Evolutionary conservation across 2,329 filamentous ascomycete species (phyloP), one percentile per base, ranked within the genome.

Genomic region (Ramularia collo-cygni): DNA sequence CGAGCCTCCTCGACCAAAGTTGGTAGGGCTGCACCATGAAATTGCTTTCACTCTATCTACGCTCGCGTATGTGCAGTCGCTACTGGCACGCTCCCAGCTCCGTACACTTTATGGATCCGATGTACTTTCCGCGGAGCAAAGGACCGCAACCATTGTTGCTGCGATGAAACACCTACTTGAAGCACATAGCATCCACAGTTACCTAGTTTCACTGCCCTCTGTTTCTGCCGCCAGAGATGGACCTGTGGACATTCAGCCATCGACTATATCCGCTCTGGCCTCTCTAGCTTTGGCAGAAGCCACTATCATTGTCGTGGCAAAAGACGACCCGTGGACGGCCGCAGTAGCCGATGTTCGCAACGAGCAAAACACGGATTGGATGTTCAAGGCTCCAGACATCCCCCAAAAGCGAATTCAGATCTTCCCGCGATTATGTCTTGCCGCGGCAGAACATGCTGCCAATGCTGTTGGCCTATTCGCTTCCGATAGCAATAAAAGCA

Each of bases 321-420:
- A 96, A 54, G 90, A 96, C 58, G 92, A 98, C 56, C 88, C 90
- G 0, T 96, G 95, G 57, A 83, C 90, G 1, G 80, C 83, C 2
- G 76, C 81, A 5, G 82, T 94, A 2, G 79, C 87, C 1, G 85
- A 94, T 55, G 78, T 82, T 41, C 76, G 89, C 34, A 93, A 94
- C 58, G 77, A 81, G 38, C 79, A 82, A 51, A 87, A 89, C 61
- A 87, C 77, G 46, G 90, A 96, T 51, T 98, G 90, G 90, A 96
- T 96, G 88, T 93, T 92, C 62, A 86, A 84, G 55, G 77, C 87
- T 0, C 87, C 90, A 1, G 79, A 87, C 36, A 85, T 95, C 35
- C 84, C 88, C 19, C 89, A 90, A 58, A 88, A 95, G 13, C 80
- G 90, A 33, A 87, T 87, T 7, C 81, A 93, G 56, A 71, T 98